Base-by-base conservation (phyloP, 1,139 yeast species). In the Zygosaccharomyces sapae region DNA sequence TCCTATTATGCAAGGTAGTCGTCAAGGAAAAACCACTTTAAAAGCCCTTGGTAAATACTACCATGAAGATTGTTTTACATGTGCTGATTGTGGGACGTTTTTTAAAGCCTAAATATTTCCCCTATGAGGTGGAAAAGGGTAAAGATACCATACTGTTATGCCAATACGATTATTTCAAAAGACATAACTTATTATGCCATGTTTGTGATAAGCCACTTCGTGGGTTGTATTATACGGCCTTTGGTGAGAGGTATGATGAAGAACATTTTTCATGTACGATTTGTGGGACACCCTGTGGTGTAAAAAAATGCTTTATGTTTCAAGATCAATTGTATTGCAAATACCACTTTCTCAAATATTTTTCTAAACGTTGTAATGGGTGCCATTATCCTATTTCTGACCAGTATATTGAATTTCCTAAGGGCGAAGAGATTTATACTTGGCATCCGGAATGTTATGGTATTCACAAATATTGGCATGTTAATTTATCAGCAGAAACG, bases 371-470 rank as follows among this genome's bases (percentile, higher is more conserved):
- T 52, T 94, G 98, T 71, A 95, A 88, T 69, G 96, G 97, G 19
- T 92, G 98, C 69, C 79, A 83, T 53, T 83, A 89, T 30, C 87
- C 97, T 1, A 92, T 92, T 47, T 80, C 94, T 29, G 90, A 90
- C 60, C 97, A 92, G 64, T 92, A 89, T 68, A 96, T 90, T 33
- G 97, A 92, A 66, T 80, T 92, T 41, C 87, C 81, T 54, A 76
- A 95, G 56, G 96, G 96, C 43, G 97, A 97, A n/a, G 77, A 86
- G 57, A 85, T 86, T 54, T 96, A 90, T 65, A 96, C 89, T 63
- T 94, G 98, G 98, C 99, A 94, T 66, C 97, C 97, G 2, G 98
- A 94, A 66, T 94, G 98, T 70, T 94, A 89, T 64, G 94, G 94
- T 90, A 95, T 92, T 43, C 90, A 86, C 71, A 90, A 90, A 65